Evolutionary conservation across 148 eudicot species (phyloP).

Genomic region (Diospyros lotus): DNA sequence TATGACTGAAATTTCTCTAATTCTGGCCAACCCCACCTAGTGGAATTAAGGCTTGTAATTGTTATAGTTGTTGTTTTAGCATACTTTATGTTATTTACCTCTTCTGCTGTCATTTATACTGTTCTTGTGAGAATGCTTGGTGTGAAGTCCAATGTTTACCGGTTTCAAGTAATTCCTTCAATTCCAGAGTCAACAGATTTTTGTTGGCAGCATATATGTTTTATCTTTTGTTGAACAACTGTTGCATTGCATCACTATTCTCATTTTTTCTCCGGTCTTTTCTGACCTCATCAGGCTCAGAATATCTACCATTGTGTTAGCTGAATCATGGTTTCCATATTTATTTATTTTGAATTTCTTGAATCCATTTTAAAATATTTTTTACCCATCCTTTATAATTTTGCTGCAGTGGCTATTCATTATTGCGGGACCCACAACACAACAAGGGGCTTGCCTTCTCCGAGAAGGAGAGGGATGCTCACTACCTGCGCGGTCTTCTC

Average conservation of each 20-base stretch:
- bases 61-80: no score
- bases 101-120: background rate
- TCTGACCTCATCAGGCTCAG: background rate
- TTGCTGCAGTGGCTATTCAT: conserved; percentile 72
- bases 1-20: background rate
- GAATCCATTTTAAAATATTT: background rate
- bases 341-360: conserved; percentile 8
- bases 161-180: background rate
- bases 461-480: conserved; percentile 90
- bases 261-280: background rate
- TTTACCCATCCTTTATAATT: background rate
- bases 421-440: conserved; percentile 92
- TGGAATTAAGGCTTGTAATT: no score
- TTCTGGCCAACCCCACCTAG: background rate
- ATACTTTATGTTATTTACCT: background rate
- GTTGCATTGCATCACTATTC: no score
- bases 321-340: background rate
- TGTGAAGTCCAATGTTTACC: no score
- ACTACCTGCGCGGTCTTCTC: conserved; percentile 89
- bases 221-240: background rate
- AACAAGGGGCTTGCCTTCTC: conserved; percentile 91
- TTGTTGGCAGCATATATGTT: background rate
- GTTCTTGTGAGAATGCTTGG: background rate
- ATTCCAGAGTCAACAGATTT: background rate
- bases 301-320: background rate